These are phyloP conservation scores for Eudorina sp. DNA, from an alignment of 139 green algal genomes.

Conservation along the genomic window DNA sequence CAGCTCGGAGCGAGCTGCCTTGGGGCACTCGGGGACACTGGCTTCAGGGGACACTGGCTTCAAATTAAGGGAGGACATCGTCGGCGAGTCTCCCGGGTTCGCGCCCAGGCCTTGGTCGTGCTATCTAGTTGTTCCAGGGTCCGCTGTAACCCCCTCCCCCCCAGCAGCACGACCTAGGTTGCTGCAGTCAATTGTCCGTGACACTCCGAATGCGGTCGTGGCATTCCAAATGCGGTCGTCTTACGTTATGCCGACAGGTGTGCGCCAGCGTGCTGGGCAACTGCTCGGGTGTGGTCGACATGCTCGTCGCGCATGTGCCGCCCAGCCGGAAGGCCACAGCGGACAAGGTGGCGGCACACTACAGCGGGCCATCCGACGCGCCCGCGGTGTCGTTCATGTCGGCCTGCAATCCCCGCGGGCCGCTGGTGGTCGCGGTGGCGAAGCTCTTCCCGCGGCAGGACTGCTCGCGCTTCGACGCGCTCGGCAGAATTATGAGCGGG, in stretches of 20 bases:
- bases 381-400: slow-evolving; percentile 80
- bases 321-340: slow-evolving; percentile 77
- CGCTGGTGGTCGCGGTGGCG: slow-evolving; percentile 90
- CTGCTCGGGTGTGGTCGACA: slow-evolving; percentile 90
- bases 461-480: slow-evolving; percentile 91
- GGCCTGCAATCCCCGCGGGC: slow-evolving; percentile 86
- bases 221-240: no score
- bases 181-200: no score
- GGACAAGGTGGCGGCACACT: slow-evolving; percentile 83
- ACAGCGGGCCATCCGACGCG: slow-evolving; percentile 83
- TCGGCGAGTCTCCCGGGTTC: no score
- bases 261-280: slow-evolving; percentile 79
- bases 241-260: slow-evolving; percentile 39
- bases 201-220: no score
- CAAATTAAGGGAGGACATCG: no score
- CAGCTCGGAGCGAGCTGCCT: no score
- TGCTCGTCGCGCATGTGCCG: slow-evolving; percentile 90
- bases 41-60: no score
- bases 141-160: no score
- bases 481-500: slow-evolving; percentile 93
- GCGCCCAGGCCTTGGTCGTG: no score
- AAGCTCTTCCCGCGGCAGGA: slow-evolving; percentile 96
- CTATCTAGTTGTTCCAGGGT: no score
- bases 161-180: no score
- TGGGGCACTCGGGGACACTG: no score